These are phyloP conservation scores for Myrica gale DNA, from an alignment of 306 rosid species.

Conservation along the genomic window DNA sequence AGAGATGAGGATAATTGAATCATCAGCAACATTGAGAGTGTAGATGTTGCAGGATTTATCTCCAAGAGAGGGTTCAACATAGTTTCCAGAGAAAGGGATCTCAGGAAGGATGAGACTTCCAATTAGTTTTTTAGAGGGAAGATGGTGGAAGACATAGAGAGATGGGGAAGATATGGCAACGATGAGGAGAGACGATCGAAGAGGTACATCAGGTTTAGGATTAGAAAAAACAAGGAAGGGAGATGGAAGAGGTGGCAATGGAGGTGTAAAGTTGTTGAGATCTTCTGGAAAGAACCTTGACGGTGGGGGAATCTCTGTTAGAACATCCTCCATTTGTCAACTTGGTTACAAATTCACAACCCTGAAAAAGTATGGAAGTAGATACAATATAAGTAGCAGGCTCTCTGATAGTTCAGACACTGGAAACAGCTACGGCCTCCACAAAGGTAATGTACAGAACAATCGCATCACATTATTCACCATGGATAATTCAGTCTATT, in stretches of 20 bases:
- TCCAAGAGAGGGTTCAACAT: slow-evolving; percentile 39
- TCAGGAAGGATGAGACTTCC: slow-evolving; percentile 77
- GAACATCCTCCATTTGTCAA: slow-evolving; percentile 68
- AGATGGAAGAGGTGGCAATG: slow-evolving; percentile 56
- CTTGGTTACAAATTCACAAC: not conserved
- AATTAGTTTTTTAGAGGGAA: slow-evolving; percentile 36
- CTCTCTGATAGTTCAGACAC: not conserved
- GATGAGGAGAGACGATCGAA: slow-evolving; percentile 67
- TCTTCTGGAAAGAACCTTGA: slow-evolving; percentile 79
- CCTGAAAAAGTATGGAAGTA: not conserved
- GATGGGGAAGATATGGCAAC: slow-evolving; percentile 64
- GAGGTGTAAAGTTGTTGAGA: slow-evolving; percentile 65
- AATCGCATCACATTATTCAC: not conserved
- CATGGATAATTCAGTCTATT: not conserved
- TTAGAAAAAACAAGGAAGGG: slow-evolving; percentile 60
- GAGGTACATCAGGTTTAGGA: slow-evolving; percentile 33
- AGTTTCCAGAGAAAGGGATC: slow-evolving; percentile 46
- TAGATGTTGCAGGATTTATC: slow-evolving; percentile 49
- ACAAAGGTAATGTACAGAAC: not conserved
- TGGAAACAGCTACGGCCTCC: not conserved
- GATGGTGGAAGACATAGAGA: slow-evolving; percentile 51
- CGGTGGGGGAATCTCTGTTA: slow-evolving; percentile 80
- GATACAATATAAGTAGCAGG: not conserved
- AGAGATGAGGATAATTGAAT: slow-evolving; percentile 42
- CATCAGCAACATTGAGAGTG: slow-evolving; percentile 26